Evolutionary conservation across 345 rosid species (phyloP).

Genomic region (Moringa oleifera): DNA sequence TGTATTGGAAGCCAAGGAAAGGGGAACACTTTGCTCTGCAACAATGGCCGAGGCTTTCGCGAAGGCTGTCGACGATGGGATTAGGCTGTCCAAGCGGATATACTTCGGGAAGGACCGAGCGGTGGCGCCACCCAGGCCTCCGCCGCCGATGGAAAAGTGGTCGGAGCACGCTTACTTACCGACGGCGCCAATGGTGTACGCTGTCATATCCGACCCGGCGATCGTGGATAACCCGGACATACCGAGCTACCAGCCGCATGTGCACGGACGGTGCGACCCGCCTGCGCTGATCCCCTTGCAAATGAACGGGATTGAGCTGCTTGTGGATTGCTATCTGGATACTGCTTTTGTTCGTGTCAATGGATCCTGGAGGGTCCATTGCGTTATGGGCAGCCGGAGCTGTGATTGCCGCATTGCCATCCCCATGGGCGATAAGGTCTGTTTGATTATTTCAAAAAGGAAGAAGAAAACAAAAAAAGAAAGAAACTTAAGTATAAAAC

Average conservation of each 20-base stretch:
- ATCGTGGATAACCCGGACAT: slow-evolving; percentile 90
- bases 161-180: slow-evolving; percentile 38
- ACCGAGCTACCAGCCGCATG: slow-evolving; percentile 97
- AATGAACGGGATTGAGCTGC: slow-evolving; percentile 66
- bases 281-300: slow-evolving; percentile 87
- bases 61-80: slow-evolving; percentile 77
- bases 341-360: slow-evolving; percentile 47
- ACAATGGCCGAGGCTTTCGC: slow-evolving; percentile 73
- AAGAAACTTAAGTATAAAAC: too few species aligned
- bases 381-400: slow-evolving; percentile 80
- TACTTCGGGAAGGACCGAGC: slow-evolving; percentile 79
- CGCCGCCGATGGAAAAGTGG: slow-evolving; percentile 54
- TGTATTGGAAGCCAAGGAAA: slow-evolving; percentile 8
- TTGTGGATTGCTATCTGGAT: slow-evolving; percentile 61
- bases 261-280: slow-evolving; percentile 85
- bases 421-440: slow-evolving; percentile 90
- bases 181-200: slow-evolving; percentile 78
- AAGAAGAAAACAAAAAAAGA: too few species aligned
- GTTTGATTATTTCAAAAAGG: background rate
- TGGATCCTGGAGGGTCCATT: slow-evolving; percentile 85
- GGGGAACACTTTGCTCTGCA: slow-evolving; percentile 13
- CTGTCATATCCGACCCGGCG: slow-evolving; percentile 70
- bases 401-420: slow-evolving; percentile 84
- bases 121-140: slow-evolving; percentile 59
- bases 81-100: slow-evolving; percentile 65